Conservation (phyloP, 495 filamentous ascomycete species). For the Tetracladium setigerum region DNA sequence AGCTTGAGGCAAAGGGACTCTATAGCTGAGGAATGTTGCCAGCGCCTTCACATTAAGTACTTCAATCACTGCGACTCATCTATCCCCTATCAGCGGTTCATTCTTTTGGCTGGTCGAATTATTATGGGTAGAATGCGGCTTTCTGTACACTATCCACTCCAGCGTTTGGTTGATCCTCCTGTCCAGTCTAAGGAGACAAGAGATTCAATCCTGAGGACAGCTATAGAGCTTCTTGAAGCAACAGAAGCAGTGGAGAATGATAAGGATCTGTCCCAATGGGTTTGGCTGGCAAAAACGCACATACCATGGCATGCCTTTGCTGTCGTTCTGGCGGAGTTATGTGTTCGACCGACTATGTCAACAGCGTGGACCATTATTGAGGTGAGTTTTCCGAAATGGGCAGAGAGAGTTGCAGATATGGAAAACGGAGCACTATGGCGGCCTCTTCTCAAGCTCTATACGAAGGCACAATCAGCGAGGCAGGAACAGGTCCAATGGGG, state of each 20-base stretch:
- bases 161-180: slow-evolving; percentile 12
- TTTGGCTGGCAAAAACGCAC: slow-evolving; percentile 48
- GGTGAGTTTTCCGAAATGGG: slow-evolving; percentile 36
- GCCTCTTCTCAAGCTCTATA: slow-evolving; percentile 46
- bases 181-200: slow-evolving; percentile 33
- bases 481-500: too few relatives aligned
- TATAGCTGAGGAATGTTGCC: too few relatives aligned
- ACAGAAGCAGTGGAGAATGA: slow-evolving; percentile 38
- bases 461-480: slow-evolving; percentile 30
- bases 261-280: slow-evolving; percentile 40
- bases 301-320: slow-evolving; percentile 57
- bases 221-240: slow-evolving; percentile 48
- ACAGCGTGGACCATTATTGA: slow-evolving; percentile 56
- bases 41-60: too few relatives aligned
- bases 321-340: slow-evolving; percentile 52
- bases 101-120: slow-evolving; percentile 20
- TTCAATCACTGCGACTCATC: slow-evolving; percentile 22
- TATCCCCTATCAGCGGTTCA: slow-evolving; percentile 28
- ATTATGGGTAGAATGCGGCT: slow-evolving; percentile 23
- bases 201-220: slow-evolving; percentile 49
- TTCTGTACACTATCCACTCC: slow-evolving; percentile 21
- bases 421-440: slow-evolving; percentile 49
- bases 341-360: slow-evolving; percentile 50
- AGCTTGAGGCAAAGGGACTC: too few relatives aligned
- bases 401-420: slow-evolving; percentile 32